phyloP scores from a whole-genome alignment of 208 protist species.

The Acanthamoeba royreba region DNA sequence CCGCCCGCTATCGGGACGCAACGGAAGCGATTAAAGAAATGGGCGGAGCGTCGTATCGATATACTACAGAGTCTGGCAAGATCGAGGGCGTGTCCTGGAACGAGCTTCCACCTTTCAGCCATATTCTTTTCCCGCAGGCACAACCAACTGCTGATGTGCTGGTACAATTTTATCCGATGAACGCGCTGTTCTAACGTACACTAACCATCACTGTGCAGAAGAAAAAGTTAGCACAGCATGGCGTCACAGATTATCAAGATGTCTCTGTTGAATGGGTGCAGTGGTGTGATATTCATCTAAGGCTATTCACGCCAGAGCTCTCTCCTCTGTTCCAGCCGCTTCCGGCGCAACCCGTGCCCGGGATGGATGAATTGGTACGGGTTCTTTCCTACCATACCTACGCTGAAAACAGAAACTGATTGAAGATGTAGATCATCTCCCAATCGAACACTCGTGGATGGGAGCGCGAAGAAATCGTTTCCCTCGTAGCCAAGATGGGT shows the following conservation, averaged over 20 bases:
- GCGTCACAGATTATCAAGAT: neutral
- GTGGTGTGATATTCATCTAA: neutral
- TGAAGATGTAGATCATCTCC: neutral
- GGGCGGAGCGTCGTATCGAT: neutral
- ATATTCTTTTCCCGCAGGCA: neutral
- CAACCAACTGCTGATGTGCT: neutral
- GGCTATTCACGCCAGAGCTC: neutral
- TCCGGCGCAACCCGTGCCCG: neutral
- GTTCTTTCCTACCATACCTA: neutral
- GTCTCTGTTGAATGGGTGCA: slow-evolving; percentile 6
- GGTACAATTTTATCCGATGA: neutral
- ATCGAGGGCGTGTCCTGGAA: neutral
- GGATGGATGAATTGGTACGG: neutral
- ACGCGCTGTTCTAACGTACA: neutral
- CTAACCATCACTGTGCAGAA: neutral
- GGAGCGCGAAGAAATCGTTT: neutral
- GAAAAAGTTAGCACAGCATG: neutral
- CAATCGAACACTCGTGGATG: slow-evolving; percentile 5
- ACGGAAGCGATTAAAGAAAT: neutral
- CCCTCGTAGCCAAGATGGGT: neutral
- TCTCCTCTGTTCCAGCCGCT: neutral
- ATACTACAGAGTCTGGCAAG: neutral
- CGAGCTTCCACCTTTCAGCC: neutral
- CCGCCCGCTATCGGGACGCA: neutral
- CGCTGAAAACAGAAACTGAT: neutral